Base-by-base conservation (phyloP, 345 rosid species). In the Alliaria petiolata region DNA sequence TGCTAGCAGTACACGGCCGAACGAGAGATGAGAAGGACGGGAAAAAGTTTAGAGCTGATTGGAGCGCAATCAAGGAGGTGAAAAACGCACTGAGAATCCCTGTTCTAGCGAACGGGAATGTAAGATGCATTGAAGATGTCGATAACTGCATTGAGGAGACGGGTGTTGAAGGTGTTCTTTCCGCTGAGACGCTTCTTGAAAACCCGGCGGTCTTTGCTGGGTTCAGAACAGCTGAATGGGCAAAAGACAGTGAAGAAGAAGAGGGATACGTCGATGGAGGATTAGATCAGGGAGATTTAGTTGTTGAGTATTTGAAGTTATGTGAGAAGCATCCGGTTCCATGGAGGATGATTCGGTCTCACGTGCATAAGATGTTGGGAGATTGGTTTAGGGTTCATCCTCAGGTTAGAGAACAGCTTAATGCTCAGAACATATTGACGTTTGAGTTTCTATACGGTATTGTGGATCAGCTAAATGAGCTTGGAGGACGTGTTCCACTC, bases 181-280 rank as follows among this genome's bases (percentile, higher is more conserved):
- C 99, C 0, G 99, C 98, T 0, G 98, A 95, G 81, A 58, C 98
- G 62, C 95, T 95, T 9, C 99, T 95, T 36, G 97, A 86, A 79
- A 95, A 91, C 62, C 99, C 98, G 8, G 96, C 98, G 0, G 84
- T 89, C 2, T 95, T 91, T 82, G 87, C 91, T 14, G 97, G 99
- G 55, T 95, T 75, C 67, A 86, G 79, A 60, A 88, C 90, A 2
- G 73, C 88, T 31, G 92, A 91, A 63, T 89, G 96, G 88, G 76
- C 69, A 3, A 75, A 9, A 12, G 82, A 59, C 13, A 62, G 56
- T 20, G 89, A 86, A 72, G 81, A 86, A 70, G 81, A 77, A 57
- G 54, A 35, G 61, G 62, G 64, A 64, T 65, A 40, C 3, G 68
- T 70, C 0, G 88, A 81, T 57, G 96, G 92, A 58, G 79, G 82